phyloP scores from a whole-genome alignment of 257 asterid species.

The Penstemon davidsonii region DNA sequence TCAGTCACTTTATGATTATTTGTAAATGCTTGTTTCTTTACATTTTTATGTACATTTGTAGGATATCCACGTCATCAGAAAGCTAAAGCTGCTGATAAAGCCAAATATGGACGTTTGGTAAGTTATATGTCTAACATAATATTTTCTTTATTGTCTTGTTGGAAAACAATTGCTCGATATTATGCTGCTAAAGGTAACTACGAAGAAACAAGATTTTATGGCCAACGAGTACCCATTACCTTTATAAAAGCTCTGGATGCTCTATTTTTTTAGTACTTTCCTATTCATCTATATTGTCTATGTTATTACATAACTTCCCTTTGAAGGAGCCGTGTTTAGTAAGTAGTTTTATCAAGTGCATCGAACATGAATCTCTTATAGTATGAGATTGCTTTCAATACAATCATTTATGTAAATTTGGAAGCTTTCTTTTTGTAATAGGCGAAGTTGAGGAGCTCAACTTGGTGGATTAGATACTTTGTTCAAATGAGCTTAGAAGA shows the following conservation, averaged over 20 bases:
- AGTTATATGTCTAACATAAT: conserved; percentile 26
- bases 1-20: not conserved
- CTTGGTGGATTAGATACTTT: conserved; percentile 74
- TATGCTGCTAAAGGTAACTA: not conserved
- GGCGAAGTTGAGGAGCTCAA: conserved; percentile 70
- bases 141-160: not conserved
- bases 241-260: not conserved
- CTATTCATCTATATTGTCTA: not conserved
- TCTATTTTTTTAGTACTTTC: not conserved
- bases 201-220: not conserved
- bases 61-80: conserved; percentile 63
- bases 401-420: not conserved
- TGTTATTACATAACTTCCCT: not conserved
- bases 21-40: not conserved
- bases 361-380: not conserved
- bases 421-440: conserved; percentile 18
- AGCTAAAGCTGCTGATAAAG: conserved; percentile 46
- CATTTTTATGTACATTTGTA: conserved; percentile 26
- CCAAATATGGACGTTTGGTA: conserved; percentile 61
- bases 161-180: not conserved
- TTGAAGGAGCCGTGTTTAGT: not conserved
- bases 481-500: conserved; percentile 75
- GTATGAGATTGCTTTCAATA: not conserved
- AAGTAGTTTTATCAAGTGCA: not conserved
- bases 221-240: not conserved